A percentile compares a stretch with the other conserved stretches of the same genome.
phyloP scores from a whole-genome alignment of 1,284 basidiomycete species.

The Naganishia sp. region DNA sequence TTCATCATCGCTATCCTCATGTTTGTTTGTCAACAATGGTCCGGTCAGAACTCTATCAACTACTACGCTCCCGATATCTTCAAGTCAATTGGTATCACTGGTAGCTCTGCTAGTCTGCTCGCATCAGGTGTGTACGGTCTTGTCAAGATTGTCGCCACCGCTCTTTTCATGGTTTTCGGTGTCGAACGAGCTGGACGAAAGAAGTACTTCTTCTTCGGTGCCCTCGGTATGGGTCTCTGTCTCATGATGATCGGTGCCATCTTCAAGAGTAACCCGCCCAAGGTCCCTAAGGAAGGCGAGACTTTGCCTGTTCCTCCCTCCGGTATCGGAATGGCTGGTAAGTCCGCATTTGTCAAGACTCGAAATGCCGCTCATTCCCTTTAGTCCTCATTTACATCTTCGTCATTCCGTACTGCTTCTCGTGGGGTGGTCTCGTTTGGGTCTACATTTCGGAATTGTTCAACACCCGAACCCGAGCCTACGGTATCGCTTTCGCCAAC shows the following conservation, averaged over 20 bases:
- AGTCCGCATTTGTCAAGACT: slow-evolving; percentile 41
- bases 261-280: slow-evolving; percentile 68
- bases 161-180: slow-evolving; percentile 64
- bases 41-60: slow-evolving; percentile 64
- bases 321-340: slow-evolving; percentile 50
- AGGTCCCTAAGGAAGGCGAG: slow-evolving; percentile 38
- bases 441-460: slow-evolving; percentile 67
- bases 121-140: slow-evolving; percentile 81
- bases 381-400: slow-evolving; percentile 49
- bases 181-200: slow-evolving; percentile 63
- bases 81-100: slow-evolving; percentile 59
- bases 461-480: slow-evolving; percentile 75
- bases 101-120: slow-evolving; percentile 62
- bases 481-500: slow-evolving; percentile 69
- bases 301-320: slow-evolving; percentile 25
- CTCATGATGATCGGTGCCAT: slow-evolving; percentile 71
- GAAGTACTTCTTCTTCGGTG: slow-evolving; percentile 52
- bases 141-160: slow-evolving; percentile 71
- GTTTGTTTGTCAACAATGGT: slow-evolving; percentile 67
- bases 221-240: slow-evolving; percentile 64
- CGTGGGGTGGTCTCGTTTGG: slow-evolving; percentile 41
- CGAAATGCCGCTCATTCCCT: slow-evolving; percentile 33
- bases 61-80: slow-evolving; percentile 69
- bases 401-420: slow-evolving; percentile 55
- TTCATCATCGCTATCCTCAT: slow-evolving; percentile 65